A percentile compares a stretch with the other conserved stretches of the same genome.
Conservation (phyloP, 805 yeast genomes). For the Saturnispora dispora region DNA sequence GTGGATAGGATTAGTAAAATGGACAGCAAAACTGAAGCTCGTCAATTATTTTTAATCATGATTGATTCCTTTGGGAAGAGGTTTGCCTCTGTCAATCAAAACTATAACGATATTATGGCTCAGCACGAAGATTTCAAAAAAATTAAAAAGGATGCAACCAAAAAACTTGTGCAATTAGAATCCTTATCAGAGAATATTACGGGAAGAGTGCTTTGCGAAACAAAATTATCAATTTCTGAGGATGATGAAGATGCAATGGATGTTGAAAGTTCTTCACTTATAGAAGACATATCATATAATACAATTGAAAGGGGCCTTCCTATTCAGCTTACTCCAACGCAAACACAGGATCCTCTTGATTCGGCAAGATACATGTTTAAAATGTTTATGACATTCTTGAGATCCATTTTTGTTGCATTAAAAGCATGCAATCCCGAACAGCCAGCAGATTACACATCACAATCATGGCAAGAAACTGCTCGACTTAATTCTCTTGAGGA, state of each 20-base stretch:
- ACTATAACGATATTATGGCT: slow-evolving; percentile 54
- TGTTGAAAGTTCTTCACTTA: slow-evolving; percentile 11
- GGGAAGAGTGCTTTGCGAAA: slow-evolving; percentile 17
- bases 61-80: slow-evolving; percentile 83
- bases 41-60: slow-evolving; percentile 77
- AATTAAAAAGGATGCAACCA: slow-evolving; percentile 34
- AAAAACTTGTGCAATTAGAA: slow-evolving; percentile 31
- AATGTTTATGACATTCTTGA: slow-evolving; percentile 80
- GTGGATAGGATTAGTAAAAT: slow-evolving; percentile 81
- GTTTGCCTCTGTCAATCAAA: slow-evolving; percentile 64
- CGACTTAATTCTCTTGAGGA: slow-evolving; percentile 80
- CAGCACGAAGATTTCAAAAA: slow-evolving; percentile 48
- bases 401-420: slow-evolving; percentile 81
- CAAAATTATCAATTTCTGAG: slow-evolving; percentile 7
- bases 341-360: slow-evolving; percentile 60
- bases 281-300: slow-evolving; percentile 29
- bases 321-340: slow-evolving; percentile 44
- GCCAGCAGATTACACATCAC: slow-evolving; percentile 39
- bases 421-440: slow-evolving; percentile 87
- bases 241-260: slow-evolving; percentile 10
- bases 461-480: slow-evolving; percentile 78
- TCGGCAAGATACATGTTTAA: slow-evolving; percentile 85
- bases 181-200: slow-evolving; percentile 31
- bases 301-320: slow-evolving; percentile 46
- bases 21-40: slow-evolving; percentile 71